Evolutionary conservation across 129 eudicot genomes (phyloP), one percentile per base, ranked within the genome.

Genomic region (Saussurea involucrata): DNA sequence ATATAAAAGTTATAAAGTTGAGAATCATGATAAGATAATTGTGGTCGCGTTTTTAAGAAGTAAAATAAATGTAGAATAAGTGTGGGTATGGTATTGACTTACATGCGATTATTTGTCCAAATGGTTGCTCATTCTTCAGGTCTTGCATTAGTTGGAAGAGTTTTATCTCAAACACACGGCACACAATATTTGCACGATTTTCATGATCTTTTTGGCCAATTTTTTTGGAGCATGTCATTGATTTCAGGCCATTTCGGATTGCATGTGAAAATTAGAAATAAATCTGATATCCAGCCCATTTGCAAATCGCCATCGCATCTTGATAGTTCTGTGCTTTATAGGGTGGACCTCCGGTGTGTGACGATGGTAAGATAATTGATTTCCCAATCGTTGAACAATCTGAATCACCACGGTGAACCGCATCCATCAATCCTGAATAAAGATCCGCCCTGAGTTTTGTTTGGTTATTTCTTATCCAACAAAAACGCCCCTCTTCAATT

Each of bases 201-300:
- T 49, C 21, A 2, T 49, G 58, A 49, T 49, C 21, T 4, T 49
- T 49, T 49, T 49, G 58, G 20, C 20, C 2, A 4, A n/a, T 15
- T 49, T 49, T 49, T 31, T 25, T 36, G 13, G 46, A 68, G 49
- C 49, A 68, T 68, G 44, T n/a, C 24, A n/a, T 17, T 31, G 37
- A 49, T 49, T 49, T 49, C 7, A 49, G 58, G 58, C 58, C 58
- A 49, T 49, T 49, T 49, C 4, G 58, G 58, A 49, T 49, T 49
- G 1, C 58, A 49, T 49, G 58, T 49, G 7, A 49, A 49, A 49
- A 2, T 49, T 49, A 49, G 20, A n/a, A 49, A 15, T 8, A 49
- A 17, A 49, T 49, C 58, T 49, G 58, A 49, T 49, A 71, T 40
- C 75, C 63, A 0, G 4, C 34, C 75, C 75, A 71, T 46, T 70